phyloP scores from a whole-genome alignment of 441 rosid genomes.

The Erodium trifolium region DNA sequence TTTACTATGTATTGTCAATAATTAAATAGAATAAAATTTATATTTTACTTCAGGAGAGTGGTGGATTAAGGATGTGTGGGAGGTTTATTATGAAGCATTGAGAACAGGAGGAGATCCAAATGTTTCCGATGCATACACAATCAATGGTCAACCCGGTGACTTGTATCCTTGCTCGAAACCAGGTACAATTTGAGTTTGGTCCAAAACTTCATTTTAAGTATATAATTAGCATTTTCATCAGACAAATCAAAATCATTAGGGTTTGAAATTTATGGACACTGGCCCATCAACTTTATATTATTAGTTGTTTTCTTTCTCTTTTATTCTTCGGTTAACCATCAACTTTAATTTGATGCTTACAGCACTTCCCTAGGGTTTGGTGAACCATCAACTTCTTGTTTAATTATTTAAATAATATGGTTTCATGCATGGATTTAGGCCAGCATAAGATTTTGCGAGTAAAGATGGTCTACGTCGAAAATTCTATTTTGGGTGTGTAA shows the following conservation, averaged over 20 bases:
- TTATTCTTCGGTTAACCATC: neutral
- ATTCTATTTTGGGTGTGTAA: too few species aligned
- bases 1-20: too few species aligned
- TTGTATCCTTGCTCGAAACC: constrained; percentile 22
- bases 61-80: constrained; percentile 23
- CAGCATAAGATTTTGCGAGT: neutral
- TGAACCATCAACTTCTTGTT: neutral
- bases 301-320: neutral
- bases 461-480: too few species aligned
- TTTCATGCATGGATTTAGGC: neutral
- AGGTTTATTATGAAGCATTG: constrained; percentile 6
- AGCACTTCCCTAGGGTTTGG: neutral
- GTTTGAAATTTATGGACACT: neutral
- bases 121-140: constrained; percentile 11
- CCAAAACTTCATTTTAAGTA: too few species aligned
- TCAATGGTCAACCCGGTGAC: constrained; percentile 29
- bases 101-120: constrained; percentile 17
- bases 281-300: neutral
- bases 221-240: too few species aligned
- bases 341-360: neutral
- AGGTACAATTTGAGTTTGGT: neutral
- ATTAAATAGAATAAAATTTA: too few species aligned
- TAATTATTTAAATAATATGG: neutral
- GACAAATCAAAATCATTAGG: neutral
- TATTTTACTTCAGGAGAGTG: constrained; percentile 24